Percentiles rank a stretch among this genome's conserved stretches.
Evolutionary conservation across 805 yeast species (phyloP).

Genomic region (Yamadazyma laniorum): DNA sequence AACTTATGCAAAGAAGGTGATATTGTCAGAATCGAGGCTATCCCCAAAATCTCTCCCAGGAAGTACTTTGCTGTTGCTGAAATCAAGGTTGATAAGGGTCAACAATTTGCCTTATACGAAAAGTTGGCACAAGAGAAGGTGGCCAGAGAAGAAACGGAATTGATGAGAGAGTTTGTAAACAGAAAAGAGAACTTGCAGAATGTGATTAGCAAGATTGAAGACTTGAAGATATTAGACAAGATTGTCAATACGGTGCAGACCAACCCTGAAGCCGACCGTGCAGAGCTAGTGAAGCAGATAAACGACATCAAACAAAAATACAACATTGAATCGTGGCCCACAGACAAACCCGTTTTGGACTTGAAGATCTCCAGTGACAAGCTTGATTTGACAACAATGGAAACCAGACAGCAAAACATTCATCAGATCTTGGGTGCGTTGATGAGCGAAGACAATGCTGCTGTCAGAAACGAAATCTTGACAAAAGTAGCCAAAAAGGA

Average conservation of each 20-base stretch:
- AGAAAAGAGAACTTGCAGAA: conserved; percentile 33
- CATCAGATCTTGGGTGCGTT: conserved; percentile 29
- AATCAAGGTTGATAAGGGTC: conserved; percentile 84
- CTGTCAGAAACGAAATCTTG: conserved; percentile 23
- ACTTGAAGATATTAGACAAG: conserved; percentile 35
- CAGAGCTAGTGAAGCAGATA: conserved; percentile 25
- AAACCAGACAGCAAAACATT: conserved; percentile 29
- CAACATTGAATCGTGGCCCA: conserved; percentile 40
- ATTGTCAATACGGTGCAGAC: conserved; percentile 25
- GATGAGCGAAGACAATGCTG: conserved; percentile 25
- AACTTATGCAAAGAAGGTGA: conserved; percentile 93
- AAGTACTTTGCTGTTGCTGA: conserved; percentile 92
- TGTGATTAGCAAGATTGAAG: conserved; percentile 35
- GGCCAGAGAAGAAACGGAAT: conserved; percentile 58
- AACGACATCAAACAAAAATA: conserved; percentile 37
- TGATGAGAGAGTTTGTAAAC: conserved; percentile 52
- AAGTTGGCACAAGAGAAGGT: conserved; percentile 69
- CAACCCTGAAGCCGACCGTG: conserved; percentile 16
- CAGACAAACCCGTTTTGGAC: conserved; percentile 37
- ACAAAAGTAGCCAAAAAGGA: conserved; percentile 19
- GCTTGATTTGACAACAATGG: conserved; percentile 26
- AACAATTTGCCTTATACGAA: conserved; percentile 81
- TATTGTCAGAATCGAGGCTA: conserved; percentile 86
- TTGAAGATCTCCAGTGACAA: conserved; percentile 25
- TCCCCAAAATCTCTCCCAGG: conserved; percentile 78